phyloP scores from a whole-genome alignment of 2,329 filamentous ascomycete species.

The Samsoniella hepiali region DNA sequence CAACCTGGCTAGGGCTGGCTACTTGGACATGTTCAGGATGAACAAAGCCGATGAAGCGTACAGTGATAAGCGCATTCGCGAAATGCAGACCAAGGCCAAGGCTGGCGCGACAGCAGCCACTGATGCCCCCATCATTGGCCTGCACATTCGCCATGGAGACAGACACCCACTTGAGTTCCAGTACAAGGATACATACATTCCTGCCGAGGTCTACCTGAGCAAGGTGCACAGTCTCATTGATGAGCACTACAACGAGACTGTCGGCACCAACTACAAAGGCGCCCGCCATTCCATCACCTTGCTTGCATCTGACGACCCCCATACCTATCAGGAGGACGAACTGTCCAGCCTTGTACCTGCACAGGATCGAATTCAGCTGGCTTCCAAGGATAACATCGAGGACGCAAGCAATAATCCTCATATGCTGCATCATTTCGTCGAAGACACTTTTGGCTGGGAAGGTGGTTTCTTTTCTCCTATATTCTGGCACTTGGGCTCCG shows the following conservation, averaged over 20 bases:
- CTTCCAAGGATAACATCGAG: slow-evolving; percentile 54
- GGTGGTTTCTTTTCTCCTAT: slow-evolving; percentile 80
- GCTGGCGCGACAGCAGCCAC: slow-evolving; percentile 41
- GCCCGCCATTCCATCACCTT: slow-evolving; percentile 51
- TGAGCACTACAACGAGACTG: slow-evolving; percentile 43
- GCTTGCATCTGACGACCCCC: slow-evolving; percentile 77
- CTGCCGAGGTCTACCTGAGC: slow-evolving; percentile 64
- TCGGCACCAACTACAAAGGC: slow-evolving; percentile 28
- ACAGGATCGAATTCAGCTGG: slow-evolving; percentile 73
- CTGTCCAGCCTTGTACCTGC: slow-evolving; percentile 58
- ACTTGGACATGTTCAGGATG: slow-evolving; percentile 71
- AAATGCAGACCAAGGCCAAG: slow-evolving; percentile 49
- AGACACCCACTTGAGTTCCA: slow-evolving; percentile 73
- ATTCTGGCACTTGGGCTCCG: slow-evolving; percentile 71
- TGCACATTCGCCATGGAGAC: slow-evolving; percentile 81
- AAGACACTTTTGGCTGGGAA: slow-evolving; percentile 80
- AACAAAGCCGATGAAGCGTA: slow-evolving; percentile 63
- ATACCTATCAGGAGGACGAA: slow-evolving; percentile 65
- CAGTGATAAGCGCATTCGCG: slow-evolving; percentile 54
- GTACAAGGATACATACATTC: slow-evolving; percentile 75
- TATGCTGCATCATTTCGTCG: slow-evolving; percentile 63
- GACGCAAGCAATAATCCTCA: slow-evolving; percentile 41
- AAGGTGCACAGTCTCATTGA: slow-evolving; percentile 56
- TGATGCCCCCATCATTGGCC: slow-evolving; percentile 50
- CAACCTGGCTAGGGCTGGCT: slow-evolving; percentile 64